A percentile compares a stretch with the other conserved stretches of the same genome.
phyloP scores from a whole-genome alignment of 768 basidiomycete genomes.

The Neoboletus subvelutipes region DNA sequence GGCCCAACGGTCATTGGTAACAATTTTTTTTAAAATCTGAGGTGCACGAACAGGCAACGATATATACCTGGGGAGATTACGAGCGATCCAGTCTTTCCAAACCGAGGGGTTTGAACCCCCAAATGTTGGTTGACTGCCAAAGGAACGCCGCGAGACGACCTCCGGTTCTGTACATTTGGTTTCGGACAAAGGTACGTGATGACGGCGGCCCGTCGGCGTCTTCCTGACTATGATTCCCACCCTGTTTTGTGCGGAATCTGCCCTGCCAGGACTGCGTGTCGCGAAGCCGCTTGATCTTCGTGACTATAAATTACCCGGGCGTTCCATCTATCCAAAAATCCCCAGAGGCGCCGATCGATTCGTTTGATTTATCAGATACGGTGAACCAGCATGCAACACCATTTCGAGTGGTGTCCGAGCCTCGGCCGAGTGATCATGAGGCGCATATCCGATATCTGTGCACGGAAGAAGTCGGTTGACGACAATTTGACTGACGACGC shows the following conservation, averaged over 20 bases:
- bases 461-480: neutral
- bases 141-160: constrained; percentile 1
- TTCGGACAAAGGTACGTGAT: constrained; percentile 6
- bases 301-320: neutral
- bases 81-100: constrained; percentile 3
- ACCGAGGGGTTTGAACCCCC: constrained; percentile 4
- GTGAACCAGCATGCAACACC: neutral
- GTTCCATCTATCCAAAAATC: constrained; percentile 6
- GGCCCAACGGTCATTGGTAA: constrained; percentile 5
- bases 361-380: neutral
- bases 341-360: neutral
- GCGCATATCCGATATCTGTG: constrained; percentile 3
- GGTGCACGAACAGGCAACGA: neutral
- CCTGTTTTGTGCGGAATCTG: neutral
- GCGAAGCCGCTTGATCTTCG: constrained; percentile 6
- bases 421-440: neutral
- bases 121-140: constrained; percentile 2
- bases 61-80: constrained; percentile 5
- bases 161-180: constrained; percentile 7
- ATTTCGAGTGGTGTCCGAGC: constrained; percentile 1
- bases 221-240: neutral
- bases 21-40: neutral
- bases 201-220: too few species aligned
- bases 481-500: neutral
- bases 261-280: constrained; percentile 1